Base-by-base conservation (phyloP, 345 rosid genomes). In the Lepidium aucheri region DNA sequence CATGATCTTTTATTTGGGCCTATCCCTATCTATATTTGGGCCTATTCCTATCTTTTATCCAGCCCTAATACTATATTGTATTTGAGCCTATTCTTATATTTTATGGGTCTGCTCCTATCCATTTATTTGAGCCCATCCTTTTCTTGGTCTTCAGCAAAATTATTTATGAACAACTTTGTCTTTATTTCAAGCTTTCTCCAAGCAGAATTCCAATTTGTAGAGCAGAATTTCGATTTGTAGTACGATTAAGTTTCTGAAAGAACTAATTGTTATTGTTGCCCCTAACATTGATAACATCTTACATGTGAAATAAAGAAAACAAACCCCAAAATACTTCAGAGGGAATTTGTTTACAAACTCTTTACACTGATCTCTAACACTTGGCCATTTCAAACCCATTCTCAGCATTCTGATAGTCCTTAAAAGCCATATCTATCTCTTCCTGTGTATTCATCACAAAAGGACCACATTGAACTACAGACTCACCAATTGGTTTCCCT, bases 371-470 rank as follows among this genome's bases (percentile, higher is more conserved):
- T 61, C 76, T 84, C 90, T 86, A 86, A 49, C 63, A 12, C 81
- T 77, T 77, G 1, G 91, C 95, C 85, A n/a, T 81, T 63, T 94
- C 96, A 63, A 94, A 94, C 8, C 97, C 99, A 52, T 94, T 94
- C 75, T 69, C 84, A 71, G 70, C 63, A 9, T 79, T 75, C 11
- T 80, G 84, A 65, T 84, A 94, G 63, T 94, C 99, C 40, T 84
- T 81, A 11, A 86, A 82, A 33, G 99, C 76, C 40, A 77, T 81
- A 56, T 90, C 91, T 20, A 94, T 90, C 69, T 94, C 91, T 28
- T 83, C 89, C 33, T 84, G 88, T 0, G 95, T 73, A 78, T 81
- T 90, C 99, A 94, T 94, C 79, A 90, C 99, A 71, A 90, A 93
- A 0, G 98, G 98, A 1, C 97, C 97, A 60, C 79, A 67, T 59